A percentile compares a stretch with the other conserved stretches of the same genome.
Evolutionary conservation across 352 stramenopile species (phyloP).

Genomic region (Phytophthora vignae): DNA sequence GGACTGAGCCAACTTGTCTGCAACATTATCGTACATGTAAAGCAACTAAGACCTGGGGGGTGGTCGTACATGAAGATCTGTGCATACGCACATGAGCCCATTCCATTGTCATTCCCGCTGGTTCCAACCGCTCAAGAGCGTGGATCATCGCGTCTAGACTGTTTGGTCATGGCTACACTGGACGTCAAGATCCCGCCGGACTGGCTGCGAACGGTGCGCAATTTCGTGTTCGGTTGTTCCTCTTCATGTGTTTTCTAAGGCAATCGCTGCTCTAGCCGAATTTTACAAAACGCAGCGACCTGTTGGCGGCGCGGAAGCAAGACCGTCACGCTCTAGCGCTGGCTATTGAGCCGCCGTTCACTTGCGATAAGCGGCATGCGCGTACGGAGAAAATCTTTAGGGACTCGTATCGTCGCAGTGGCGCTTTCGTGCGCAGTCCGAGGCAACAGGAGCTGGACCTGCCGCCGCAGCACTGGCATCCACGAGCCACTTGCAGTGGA

Average conservation of each 20-base stretch:
- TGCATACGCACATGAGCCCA: neutral
- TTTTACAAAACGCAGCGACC: slow-evolving; percentile 51
- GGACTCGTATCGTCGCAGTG: slow-evolving; percentile 58
- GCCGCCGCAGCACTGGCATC: slow-evolving; percentile 42
- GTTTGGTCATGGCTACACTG: slow-evolving; percentile 34
- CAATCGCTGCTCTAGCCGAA: slow-evolving; percentile 37
- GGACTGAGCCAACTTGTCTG: slow-evolving; percentile 14
- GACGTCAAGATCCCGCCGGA: slow-evolving; percentile 62
- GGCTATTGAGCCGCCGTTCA: slow-evolving; percentile 28
- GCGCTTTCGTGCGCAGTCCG: slow-evolving; percentile 49
- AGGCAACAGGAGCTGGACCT: slow-evolving; percentile 32
- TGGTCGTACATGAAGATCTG: neutral
- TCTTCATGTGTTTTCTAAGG: neutral
- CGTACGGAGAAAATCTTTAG: slow-evolving; percentile 56
- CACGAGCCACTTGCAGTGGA: slow-evolving; percentile 44
- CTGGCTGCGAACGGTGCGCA: slow-evolving; percentile 55
- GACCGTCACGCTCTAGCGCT: slow-evolving; percentile 54
- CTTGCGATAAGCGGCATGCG: slow-evolving; percentile 50
- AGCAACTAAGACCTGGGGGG: neutral
- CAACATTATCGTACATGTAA: neutral
- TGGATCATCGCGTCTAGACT: neutral
- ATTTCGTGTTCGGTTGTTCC: neutral
- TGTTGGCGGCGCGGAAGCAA: slow-evolving; percentile 52
- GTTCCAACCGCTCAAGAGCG: neutral
- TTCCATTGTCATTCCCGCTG: slow-evolving; percentile 16